Conservation (phyloP, 495 filamentous ascomycete genomes). For the Penicillium alfredii region DNA sequence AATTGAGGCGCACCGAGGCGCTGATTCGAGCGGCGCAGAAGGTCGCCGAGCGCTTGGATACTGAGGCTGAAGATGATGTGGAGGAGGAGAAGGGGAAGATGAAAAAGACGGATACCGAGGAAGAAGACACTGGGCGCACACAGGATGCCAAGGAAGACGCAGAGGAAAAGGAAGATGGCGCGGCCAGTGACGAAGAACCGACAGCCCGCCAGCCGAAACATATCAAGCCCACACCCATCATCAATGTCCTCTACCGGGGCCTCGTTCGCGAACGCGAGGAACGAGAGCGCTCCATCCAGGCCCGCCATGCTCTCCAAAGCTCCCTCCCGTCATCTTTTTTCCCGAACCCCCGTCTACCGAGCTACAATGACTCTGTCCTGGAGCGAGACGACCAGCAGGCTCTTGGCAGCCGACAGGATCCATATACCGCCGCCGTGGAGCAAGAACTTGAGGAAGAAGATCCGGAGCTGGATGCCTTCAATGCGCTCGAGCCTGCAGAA, state of each 20-base stretch:
- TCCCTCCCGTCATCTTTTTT: constrained; percentile 48
- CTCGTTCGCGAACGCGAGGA: constrained; percentile 62
- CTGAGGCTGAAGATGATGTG: constrained; percentile 38
- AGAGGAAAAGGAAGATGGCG: constrained; percentile 9
- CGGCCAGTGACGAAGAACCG: constrained; percentile 1
- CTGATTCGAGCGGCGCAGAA: constrained; percentile 71
- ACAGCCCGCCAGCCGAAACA: constrained; percentile 16
- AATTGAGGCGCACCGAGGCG: constrained; percentile 61
- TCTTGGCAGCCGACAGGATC: constrained; percentile 37
- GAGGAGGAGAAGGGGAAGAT: constrained; percentile 11
- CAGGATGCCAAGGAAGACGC: constrained; percentile 6
- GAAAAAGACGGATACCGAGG: constrained; percentile 16
- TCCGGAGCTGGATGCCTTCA: constrained; percentile 76
- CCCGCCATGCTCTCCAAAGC: constrained; percentile 63
- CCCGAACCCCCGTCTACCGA: constrained; percentile 43
- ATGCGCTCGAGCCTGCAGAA: constrained; percentile 57
- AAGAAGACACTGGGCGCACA: constrained; percentile 15
- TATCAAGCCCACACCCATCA: constrained; percentile 48
- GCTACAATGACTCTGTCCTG: constrained; percentile 47
- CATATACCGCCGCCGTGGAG: constrained; percentile 39
- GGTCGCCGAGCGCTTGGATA: constrained; percentile 69
- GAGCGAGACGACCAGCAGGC: constrained; percentile 53
- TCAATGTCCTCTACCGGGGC: constrained; percentile 77
- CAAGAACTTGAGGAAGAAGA: constrained; percentile 82
- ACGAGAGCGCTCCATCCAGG: constrained; percentile 61